Base-by-base conservation (phyloP, 495 filamentous ascomycete genomes). In the Clavariopsis aquatica region DNA sequence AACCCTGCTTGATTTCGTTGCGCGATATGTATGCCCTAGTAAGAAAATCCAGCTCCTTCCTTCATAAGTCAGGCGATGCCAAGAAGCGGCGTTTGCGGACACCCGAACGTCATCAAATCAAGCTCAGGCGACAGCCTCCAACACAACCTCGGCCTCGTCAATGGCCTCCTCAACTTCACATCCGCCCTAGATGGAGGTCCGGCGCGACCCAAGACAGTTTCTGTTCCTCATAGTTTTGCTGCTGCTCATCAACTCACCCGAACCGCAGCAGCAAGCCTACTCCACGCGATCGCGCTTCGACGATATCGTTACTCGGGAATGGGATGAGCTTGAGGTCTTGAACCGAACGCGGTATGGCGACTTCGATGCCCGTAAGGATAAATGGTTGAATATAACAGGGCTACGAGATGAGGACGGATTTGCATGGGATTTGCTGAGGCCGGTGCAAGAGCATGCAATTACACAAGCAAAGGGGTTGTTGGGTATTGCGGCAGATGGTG, bases 341-440 rank as follows among this genome's bases (percentile, higher is more conserved):
- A 90, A 91, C 70, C 82, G 78, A 64, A 88, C 90, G 20, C 77
- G 77, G 64, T 94, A 91, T 82, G 85, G 86, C 58, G 89, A 90
- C 73, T 90, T 94, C 62, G 74, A 86, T 58, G 82, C 87, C 4
- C 62, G 55, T 62, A 74, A 84, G 15, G 75, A 80, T 64, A 65
- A 52, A 23, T 93, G 86, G 79, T 77, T 95, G 62, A 93, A 95
- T 59, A 76, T 93, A 61, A 86, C 87, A 15, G 92, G 92, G 1
- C 83, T 93, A 23, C 81, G 88, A 55, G 78, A 86, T 60, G 83
- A 85, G 36, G 87, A 95, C 73, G 85, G 81, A 29, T 91, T 86
- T 75, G 86, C 83, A 2, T 96, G 92, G 92, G 81, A 83, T 43
- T 64, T 84, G 27, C 74, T 89, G 12, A 74, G 75, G 1, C 66